Conservation (phyloP, 1,139 yeast species). For the Taphrina populina region DNA sequence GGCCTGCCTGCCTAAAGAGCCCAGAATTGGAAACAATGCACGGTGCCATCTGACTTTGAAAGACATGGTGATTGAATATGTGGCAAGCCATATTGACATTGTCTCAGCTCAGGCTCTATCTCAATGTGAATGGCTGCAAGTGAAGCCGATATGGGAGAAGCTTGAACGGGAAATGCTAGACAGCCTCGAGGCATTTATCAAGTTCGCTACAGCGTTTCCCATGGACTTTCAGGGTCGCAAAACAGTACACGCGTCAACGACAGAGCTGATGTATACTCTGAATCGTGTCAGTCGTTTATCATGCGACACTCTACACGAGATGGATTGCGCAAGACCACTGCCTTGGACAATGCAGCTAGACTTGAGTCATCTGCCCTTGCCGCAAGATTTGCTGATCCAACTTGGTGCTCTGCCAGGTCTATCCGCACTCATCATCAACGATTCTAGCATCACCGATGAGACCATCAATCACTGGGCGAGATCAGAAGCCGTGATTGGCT, state of each 20-base stretch:
- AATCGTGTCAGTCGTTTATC: background rate
- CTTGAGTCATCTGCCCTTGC: constrained; percentile 9
- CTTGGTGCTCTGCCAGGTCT: constrained; percentile 6
- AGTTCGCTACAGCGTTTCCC: constrained; percentile 17
- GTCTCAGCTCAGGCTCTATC: background rate
- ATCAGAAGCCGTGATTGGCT: constrained; percentile 15
- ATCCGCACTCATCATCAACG: background rate
- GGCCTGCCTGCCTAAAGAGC: no score
- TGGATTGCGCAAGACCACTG: background rate
- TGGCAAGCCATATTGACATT: background rate
- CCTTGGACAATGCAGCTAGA: constrained; percentile 21
- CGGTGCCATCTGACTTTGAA: no score
- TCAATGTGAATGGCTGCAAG: constrained; percentile 1
- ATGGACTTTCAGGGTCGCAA: background rate
- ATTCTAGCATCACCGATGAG: constrained; percentile 2
- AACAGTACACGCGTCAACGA: background rate
- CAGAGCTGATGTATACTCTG: background rate
- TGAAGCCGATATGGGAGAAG: background rate
- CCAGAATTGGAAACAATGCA: no score
- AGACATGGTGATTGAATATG: background rate
- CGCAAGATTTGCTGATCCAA: constrained; percentile 17
- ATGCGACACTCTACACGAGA: background rate
- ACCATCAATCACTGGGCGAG: constrained; percentile 23
- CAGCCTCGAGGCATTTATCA: background rate
- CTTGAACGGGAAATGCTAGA: constrained; percentile 4